Base-by-base conservation (phyloP, 345 rosid species). In the Eucalyptus marginata region DNA sequence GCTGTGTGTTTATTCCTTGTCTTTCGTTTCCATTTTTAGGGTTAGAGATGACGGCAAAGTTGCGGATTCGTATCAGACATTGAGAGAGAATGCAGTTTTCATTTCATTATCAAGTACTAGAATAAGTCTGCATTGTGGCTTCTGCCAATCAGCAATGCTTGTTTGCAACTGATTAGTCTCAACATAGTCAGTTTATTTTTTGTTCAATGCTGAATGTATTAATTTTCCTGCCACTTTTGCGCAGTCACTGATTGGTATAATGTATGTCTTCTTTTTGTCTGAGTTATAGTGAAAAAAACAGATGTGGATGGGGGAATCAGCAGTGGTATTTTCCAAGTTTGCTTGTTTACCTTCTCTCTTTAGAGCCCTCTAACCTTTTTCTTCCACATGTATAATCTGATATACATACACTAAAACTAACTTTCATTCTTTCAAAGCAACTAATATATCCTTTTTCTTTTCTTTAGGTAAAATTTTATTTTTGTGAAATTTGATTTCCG, bases 231-330 rank as follows among this genome's bases (percentile, higher is more conserved):
- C 83, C 47, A 20, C 12, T 76, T 76, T 76, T 76, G 27, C 11
- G 0, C 15, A 76, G 12, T 20, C 27, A 40, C 29, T 76, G 83
- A 76, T 76, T 36, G 83, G 47, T 10, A 10, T 51, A 31, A 16
- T 86, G 47, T 31, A 86, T 86, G 43, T 54, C 58, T 54, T 31
- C 47, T 50, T 29, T 29, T 87, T 58, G 8, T 79, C 49, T 79
- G 56, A 86, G 96, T 97, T 66, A 90, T 96, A 31, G 99, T 98
- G 46, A 96, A 97, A 89, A 97, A 97, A 93, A 88, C 96, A 10
- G 99, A 97, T 86, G 96, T 97, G 71, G 98, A 97, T 91, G 95
- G 95, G 89, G 99, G 99, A 88, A 96, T 95, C 92, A 95, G 97
- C 92, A 91, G 98, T 97, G 97, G 99, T 97, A 93, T 89, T 91